A percentile compares a stretch with the other conserved stretches of the same genome.
These are phyloP conservation scores for Delphinella strobiligena DNA, from an alignment of 2,329 filamentous ascomycete species.

Conservation along the genomic window DNA sequence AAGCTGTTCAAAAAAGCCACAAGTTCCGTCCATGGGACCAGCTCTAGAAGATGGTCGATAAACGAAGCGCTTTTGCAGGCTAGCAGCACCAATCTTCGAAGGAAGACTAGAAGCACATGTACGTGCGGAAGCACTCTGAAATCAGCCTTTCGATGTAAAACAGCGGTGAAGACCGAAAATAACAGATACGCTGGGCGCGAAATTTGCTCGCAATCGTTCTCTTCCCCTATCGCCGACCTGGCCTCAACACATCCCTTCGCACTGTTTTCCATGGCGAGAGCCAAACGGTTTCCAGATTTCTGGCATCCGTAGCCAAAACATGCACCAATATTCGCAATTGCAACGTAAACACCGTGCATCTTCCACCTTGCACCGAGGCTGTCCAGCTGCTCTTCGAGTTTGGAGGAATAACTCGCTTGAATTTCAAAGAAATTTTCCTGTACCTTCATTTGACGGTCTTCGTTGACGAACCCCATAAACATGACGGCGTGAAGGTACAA, in stretches of 20 bases:
- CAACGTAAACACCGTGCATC: slow-evolving; percentile 46
- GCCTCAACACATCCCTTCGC: not conserved
- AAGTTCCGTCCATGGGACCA: slow-evolving; percentile 44
- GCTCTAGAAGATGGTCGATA: slow-evolving; percentile 19
- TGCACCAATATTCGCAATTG: slow-evolving; percentile 42
- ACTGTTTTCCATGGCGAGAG: not conserved
- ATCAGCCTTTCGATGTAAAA: slow-evolving; percentile 15
- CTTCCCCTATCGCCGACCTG: slow-evolving; percentile 4
- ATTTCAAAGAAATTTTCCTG: slow-evolving; percentile 42
- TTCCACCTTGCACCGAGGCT: slow-evolving; percentile 41
- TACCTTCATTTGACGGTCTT: slow-evolving; percentile 35
- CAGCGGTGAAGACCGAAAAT: slow-evolving; percentile 27
- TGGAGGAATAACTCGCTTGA: not conserved
- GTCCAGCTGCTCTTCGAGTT: slow-evolving; percentile 41
- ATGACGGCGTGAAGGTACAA: slow-evolving; percentile 54
- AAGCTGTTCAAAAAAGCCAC: slow-evolving; percentile 43
- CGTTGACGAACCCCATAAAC: slow-evolving; percentile 41
- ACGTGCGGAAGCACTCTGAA: slow-evolving; percentile 46
- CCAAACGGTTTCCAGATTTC: not conserved
- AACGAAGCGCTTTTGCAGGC: not conserved
- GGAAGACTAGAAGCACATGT: slow-evolving; percentile 50
- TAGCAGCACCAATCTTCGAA: slow-evolving; percentile 31
- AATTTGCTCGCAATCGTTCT: slow-evolving; percentile 21
- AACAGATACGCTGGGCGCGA: not conserved
- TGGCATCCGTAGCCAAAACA: slow-evolving; percentile 41